phyloP scores from a whole-genome alignment of 2,329 filamentous ascomycete species.

The Neonectria magnoliae region DNA sequence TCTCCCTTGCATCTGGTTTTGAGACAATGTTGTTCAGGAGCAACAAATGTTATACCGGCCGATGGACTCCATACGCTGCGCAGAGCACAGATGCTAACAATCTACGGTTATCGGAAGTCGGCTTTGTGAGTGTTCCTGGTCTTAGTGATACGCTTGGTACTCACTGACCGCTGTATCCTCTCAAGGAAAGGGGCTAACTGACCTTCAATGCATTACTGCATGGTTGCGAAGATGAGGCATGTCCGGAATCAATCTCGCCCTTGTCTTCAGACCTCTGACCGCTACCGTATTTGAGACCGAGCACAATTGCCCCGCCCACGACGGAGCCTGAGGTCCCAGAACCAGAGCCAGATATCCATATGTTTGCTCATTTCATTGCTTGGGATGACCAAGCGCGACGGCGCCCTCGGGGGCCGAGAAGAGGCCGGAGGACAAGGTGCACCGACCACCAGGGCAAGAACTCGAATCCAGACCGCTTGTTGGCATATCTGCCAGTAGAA shows the following conservation, averaged over 20 bases:
- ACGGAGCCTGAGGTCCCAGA: background rate
- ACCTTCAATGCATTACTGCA: background rate
- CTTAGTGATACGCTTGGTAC: background rate
- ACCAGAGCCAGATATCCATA: background rate
- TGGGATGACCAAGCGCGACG: background rate
- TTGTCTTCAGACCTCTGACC: background rate
- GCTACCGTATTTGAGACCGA: background rate
- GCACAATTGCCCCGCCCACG: background rate
- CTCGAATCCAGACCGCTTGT: background rate
- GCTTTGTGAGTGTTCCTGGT: background rate
- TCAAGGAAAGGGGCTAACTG: background rate
- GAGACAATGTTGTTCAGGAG: background rate
- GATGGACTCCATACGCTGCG: background rate
- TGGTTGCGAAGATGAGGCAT: background rate
- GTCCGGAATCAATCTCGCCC: background rate
- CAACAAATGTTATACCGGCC: background rate
- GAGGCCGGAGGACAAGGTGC: background rate
- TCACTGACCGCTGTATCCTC: background rate
- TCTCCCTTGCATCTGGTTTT: background rate
- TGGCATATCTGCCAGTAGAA: background rate
- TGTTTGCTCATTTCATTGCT: background rate
- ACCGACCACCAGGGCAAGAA: background rate
- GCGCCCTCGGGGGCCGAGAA: background rate
- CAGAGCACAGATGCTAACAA: background rate
- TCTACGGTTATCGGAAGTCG: background rate